Conservation (phyloP, 2,329 filamentous ascomycete genomes). For the Epicoccum sorghinum region DNA sequence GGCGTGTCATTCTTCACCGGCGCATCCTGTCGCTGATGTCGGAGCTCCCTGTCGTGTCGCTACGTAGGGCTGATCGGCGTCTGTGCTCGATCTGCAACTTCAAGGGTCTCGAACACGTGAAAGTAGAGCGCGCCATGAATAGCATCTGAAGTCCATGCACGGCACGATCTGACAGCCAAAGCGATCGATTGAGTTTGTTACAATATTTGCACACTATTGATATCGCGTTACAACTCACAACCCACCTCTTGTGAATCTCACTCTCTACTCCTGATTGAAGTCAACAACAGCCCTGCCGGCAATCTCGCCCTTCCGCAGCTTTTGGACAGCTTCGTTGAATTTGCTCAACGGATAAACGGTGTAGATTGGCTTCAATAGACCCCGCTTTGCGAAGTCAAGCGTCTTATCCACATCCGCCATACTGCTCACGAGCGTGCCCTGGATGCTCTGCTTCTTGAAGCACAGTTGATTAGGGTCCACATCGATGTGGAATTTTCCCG, state of each 20-base stretch:
- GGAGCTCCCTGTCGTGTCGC: conserved; percentile 7
- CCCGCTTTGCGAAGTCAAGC: conserved; percentile 57
- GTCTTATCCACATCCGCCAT: conserved; percentile 57
- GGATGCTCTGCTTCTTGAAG: conserved; percentile 44
- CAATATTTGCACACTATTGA: background rate
- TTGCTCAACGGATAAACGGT: conserved; percentile 56
- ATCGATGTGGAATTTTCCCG: conserved; percentile 38
- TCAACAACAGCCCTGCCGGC: conserved; percentile 61
- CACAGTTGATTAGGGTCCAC: conserved; percentile 44
- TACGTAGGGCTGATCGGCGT: conserved; percentile 24
- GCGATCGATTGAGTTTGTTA: no score
- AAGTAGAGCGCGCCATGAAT: background rate
- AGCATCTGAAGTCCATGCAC: no score
- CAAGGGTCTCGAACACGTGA: conserved; percentile 15
- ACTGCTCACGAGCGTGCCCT: conserved; percentile 52
- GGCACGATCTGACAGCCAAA: no score
- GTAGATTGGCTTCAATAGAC: conserved; percentile 57
- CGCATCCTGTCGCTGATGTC: conserved; percentile 24
- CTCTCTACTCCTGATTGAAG: conserved; percentile 52
- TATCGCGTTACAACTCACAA: no score
- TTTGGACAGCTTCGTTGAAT: conserved; percentile 59
- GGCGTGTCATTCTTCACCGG: conserved; percentile 30
- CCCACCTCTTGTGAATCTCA: no score
- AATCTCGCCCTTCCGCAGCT: conserved; percentile 57
- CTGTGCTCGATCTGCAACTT: conserved; percentile 14